A percentile compares a stretch with the other conserved stretches of the same genome.
Conservation (phyloP, 768 basidiomycete species). For the Mrakia blollopis region DNA sequence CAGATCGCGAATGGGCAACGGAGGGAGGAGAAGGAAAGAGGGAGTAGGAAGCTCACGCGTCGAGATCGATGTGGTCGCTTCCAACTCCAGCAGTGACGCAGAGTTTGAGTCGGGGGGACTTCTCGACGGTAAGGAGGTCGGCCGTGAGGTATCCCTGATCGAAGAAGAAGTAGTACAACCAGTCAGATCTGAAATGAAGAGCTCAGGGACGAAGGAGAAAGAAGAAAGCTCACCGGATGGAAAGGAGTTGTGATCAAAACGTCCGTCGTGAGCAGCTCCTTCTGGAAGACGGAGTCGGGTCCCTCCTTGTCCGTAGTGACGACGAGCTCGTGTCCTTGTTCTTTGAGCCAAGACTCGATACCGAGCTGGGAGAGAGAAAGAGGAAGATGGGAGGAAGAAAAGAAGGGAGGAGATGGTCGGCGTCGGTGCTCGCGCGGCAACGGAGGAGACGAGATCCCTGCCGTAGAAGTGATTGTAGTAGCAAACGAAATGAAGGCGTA, state of each 20-base stretch:
- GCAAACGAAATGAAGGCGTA: background rate
- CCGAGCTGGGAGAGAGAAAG: constrained; percentile 55
- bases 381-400: background rate
- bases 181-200: background rate
- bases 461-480: background rate
- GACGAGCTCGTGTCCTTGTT: constrained; percentile 68
- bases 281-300: constrained; percentile 71
- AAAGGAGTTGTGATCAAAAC: constrained; percentile 68
- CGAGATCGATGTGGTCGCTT: constrained; percentile 83
- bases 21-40: no score
- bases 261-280: constrained; percentile 60
- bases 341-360: constrained; percentile 61
- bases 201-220: background rate
- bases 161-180: background rate
- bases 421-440: background rate
- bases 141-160: constrained; percentile 60
- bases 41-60: no score
- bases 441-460: background rate
- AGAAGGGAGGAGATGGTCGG: background rate
- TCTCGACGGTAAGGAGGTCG: constrained; percentile 62
- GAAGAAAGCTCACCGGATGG: constrained; percentile 55
- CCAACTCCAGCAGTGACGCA: constrained; percentile 88
- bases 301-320: constrained; percentile 82
- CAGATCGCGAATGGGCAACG: no score
- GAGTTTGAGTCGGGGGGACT: constrained; percentile 84